A percentile compares a stretch with the other conserved stretches of the same genome.
Evolutionary conservation across 2,329 filamentous ascomycete species (phyloP).

Genomic region (Xylariales sp.): DNA sequence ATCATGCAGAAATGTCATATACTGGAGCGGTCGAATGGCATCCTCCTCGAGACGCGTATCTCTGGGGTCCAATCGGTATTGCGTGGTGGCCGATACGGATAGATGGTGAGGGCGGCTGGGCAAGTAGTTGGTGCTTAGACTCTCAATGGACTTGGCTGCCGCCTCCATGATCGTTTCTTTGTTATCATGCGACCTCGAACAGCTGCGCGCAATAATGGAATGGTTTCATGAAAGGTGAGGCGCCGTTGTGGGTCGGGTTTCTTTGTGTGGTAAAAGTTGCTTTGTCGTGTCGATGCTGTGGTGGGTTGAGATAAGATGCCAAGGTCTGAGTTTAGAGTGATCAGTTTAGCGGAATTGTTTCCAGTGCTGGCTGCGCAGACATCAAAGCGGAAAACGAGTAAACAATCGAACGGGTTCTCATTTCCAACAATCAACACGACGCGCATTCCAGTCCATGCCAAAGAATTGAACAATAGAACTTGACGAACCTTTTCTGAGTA

Average conservation of each 20-base stretch:
- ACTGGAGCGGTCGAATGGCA: slow-evolving; percentile 46
- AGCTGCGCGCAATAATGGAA: slow-evolving; percentile 25
- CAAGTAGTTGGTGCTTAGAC: slow-evolving; percentile 46
- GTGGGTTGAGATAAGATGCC: slow-evolving; percentile 14
- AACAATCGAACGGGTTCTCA: too few relatives aligned
- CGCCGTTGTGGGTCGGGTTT: slow-evolving; percentile 6
- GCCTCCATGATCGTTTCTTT: slow-evolving; percentile 45
- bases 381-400: too few relatives aligned
- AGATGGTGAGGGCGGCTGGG: slow-evolving; percentile 51
- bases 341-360: slow-evolving; percentile 15
- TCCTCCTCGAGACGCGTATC: slow-evolving; percentile 42
- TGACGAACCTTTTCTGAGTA: too few relatives aligned
- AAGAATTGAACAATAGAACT: too few relatives aligned
- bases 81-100: slow-evolving; percentile 42
- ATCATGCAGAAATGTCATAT: slow-evolving; percentile 53
- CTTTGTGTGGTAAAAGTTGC: slow-evolving; percentile 4
- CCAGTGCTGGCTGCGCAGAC: not conserved
- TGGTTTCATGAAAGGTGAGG: slow-evolving; percentile 21
- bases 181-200: slow-evolving; percentile 26
- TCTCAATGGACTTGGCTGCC: slow-evolving; percentile 52
- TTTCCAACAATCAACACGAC: too few relatives aligned
- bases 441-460: too few relatives aligned
- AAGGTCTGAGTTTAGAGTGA: slow-evolving; percentile 14
- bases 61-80: slow-evolving; percentile 39
- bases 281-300: slow-evolving; percentile 11